Conservation (phyloP, 2,329 filamentous ascomycete genomes). For the Fusarium bulbicola region DNA sequence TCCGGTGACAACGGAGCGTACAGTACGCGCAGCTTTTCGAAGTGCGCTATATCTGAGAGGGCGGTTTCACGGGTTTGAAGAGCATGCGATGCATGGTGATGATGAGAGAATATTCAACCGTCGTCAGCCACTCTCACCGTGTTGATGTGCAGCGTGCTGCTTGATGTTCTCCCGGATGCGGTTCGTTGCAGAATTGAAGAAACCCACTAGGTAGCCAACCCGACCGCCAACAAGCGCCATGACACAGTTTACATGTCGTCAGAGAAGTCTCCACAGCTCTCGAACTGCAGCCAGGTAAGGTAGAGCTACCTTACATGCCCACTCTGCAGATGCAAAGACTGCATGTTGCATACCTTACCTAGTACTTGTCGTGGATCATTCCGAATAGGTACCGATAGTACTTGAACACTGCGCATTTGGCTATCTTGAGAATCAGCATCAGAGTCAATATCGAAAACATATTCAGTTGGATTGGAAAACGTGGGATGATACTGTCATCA, state of each 20-base stretch:
- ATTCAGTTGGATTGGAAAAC: not conserved
- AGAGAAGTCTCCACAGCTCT: conserved; percentile 28
- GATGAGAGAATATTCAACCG: not conserved
- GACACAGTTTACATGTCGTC: conserved; percentile 31
- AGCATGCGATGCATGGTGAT: not conserved
- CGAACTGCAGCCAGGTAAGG: conserved; percentile 18
- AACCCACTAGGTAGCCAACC: conserved; percentile 3
- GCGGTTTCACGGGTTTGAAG: not conserved
- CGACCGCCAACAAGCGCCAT: conserved; percentile 23
- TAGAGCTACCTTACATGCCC: conserved; percentile 13
- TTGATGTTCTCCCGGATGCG: conserved; percentile 23
- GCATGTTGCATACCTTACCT: not conserved
- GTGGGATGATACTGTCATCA: not conserved
- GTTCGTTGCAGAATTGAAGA: conserved; percentile 12
- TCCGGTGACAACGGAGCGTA: conserved; percentile 13
- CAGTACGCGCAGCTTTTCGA: not conserved
- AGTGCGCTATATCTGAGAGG: conserved; percentile 2
- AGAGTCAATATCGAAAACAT: not conserved
- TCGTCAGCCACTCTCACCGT: not conserved
- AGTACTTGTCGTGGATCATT: conserved; percentile 15
- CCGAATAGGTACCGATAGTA: not conserved
- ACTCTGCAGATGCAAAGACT: conserved; percentile 13
- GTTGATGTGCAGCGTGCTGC: not conserved
- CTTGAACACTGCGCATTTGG: not conserved
- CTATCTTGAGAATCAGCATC: not conserved